Evolutionary conservation across 1,284 basidiomycete species (phyloP).

Genomic region (Ustilago nuda): DNA sequence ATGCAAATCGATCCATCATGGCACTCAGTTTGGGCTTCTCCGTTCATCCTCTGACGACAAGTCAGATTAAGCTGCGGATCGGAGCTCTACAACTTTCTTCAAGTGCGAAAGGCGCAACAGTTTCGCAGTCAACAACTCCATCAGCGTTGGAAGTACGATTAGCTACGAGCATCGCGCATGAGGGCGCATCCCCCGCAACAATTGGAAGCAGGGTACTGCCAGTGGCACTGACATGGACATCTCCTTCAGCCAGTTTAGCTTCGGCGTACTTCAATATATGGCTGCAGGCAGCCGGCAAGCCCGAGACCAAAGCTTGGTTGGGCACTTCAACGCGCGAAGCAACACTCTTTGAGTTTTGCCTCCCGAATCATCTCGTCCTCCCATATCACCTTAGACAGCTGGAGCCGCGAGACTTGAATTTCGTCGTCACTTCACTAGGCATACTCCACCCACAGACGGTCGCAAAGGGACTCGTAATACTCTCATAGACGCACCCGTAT

Average conservation of each 20-base stretch:
- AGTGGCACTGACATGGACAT: conserved; percentile 12
- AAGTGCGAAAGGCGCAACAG: not conserved
- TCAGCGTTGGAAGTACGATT: conserved; percentile 9
- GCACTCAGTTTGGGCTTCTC: conserved; percentile 24
- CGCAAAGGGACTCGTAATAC: conserved; percentile 4
- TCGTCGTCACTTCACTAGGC: conserved; percentile 22
- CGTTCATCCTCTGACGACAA: not conserved
- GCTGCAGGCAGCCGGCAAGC: conserved; percentile 17
- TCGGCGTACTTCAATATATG: conserved; percentile 29
- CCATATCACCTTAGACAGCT: not conserved
- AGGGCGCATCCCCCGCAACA: not conserved
- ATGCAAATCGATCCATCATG: not conserved
- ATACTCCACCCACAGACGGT: not conserved
- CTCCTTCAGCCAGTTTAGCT: not conserved
- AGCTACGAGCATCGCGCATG: not conserved
- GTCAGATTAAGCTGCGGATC: conserved; percentile 3
- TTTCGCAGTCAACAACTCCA: not conserved
- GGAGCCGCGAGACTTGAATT: conserved; percentile 6
- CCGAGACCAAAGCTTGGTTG: conserved; percentile 25
- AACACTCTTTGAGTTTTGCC: conserved; percentile 27
- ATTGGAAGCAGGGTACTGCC: not conserved
- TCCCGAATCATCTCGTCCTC: conserved; percentile 11
- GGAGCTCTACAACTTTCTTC: conserved; percentile 27
- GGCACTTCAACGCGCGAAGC: conserved; percentile 47
- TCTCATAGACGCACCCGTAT: conserved; percentile 1